Conservation (phyloP, 116 monocot genomes). For the Papilionanthe hybrid region DNA sequence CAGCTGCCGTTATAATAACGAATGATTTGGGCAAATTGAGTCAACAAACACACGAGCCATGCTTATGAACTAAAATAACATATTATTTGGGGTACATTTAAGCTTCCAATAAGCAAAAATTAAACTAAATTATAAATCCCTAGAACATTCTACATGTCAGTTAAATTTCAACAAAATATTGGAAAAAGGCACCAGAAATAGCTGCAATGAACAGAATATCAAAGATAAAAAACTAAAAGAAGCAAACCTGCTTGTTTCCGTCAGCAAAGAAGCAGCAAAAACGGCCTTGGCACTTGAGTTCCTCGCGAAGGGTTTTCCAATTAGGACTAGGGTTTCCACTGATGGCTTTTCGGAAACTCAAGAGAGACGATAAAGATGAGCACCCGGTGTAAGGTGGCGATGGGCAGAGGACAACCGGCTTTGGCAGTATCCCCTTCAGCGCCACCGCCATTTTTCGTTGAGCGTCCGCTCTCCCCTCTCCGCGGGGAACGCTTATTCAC, state of each 20-base stretch:
- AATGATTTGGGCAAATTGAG: neutral
- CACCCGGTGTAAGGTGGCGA: neutral
- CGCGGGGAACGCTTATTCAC: too few relatives aligned
- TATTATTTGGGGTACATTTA: neutral
- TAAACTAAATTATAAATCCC: neutral
- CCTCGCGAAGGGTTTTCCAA: slow-evolving; percentile 28
- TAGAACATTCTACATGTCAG: neutral
- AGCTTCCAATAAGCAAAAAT: neutral
- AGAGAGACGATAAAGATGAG: neutral
- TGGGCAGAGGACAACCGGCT: neutral
- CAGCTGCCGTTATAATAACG: too few relatives aligned
- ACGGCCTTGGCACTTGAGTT: slow-evolving; percentile 33
- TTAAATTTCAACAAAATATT: neutral
- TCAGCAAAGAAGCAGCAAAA: slow-evolving; percentile 48
- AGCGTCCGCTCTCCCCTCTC: neutral
- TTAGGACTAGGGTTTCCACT: slow-evolving; percentile 15
- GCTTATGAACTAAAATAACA: neutral
- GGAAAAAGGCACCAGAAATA: neutral
- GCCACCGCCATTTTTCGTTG: slow-evolving; percentile 2
- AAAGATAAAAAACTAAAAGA: neutral
- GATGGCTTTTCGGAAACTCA: neutral
- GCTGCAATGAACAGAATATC: neutral
- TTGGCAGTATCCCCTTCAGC: neutral
- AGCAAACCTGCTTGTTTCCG: slow-evolving; percentile 49
- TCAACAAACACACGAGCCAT: neutral